Conservation (phyloP, 2,329 filamentous ascomycete species). For the Monosporascus sp. region DNA sequence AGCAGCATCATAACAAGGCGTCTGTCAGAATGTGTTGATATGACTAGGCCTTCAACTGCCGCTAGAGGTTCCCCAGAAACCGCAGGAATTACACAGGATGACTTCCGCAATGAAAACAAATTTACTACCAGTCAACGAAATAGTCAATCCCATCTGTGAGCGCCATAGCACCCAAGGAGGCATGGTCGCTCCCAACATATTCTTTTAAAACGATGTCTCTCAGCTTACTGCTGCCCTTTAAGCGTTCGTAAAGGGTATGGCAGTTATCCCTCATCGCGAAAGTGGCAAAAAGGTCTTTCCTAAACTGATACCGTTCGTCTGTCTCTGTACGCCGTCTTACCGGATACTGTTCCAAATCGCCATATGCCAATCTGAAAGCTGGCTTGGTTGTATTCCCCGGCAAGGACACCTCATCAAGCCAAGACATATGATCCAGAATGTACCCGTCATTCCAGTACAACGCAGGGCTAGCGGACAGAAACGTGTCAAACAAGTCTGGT, state of each 20-base stretch:
- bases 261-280: slow-evolving; percentile 12
- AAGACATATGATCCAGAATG: slow-evolving; percentile 10
- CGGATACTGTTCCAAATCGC: slow-evolving; percentile 15
- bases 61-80: too few species aligned
- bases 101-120: too few species aligned
- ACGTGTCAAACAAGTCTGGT: slow-evolving; percentile 21
- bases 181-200: slow-evolving; percentile 19
- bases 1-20: too few species aligned
- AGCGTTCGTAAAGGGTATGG: slow-evolving; percentile 12
- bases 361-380: slow-evolving; percentile 17
- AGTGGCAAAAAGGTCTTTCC: slow-evolving; percentile 8
- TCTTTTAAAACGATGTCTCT: slow-evolving; percentile 18
- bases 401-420: slow-evolving; percentile 7
- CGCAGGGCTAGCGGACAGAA: slow-evolving; percentile 16
- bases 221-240: slow-evolving; percentile 9
- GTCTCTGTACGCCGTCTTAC: slow-evolving; percentile 14
- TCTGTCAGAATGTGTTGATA: too few species aligned
- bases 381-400: slow-evolving; percentile 6
- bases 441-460: slow-evolving; percentile 14
- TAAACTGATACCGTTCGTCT: slow-evolving; percentile 11
- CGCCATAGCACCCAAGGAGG: slow-evolving; percentile 13
- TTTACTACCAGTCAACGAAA: slow-evolving; percentile 16
- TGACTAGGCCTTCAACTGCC: too few species aligned
- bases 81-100: too few species aligned
- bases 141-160: slow-evolving; percentile 19